A percentile compares a stretch with the other conserved stretches of the same genome.
phyloP scores from a whole-genome alignment of 2,329 filamentous ascomycete genomes.

The Albifimbria verrucaria region DNA sequence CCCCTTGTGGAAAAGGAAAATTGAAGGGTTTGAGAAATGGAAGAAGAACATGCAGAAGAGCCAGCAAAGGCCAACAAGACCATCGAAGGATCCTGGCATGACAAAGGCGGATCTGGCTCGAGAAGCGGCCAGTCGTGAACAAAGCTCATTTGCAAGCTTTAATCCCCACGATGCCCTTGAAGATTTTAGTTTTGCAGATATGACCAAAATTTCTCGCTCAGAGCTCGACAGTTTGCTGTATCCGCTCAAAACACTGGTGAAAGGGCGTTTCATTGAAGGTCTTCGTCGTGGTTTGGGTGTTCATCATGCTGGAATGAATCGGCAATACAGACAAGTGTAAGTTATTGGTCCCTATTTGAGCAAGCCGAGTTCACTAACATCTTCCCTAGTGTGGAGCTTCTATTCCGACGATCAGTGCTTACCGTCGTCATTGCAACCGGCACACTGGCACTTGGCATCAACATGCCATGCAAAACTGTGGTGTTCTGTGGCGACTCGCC shows the following conservation, averaged over 20 bases:
- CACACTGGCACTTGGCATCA: slow-evolving; percentile 74
- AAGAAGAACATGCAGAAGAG: slow-evolving; percentile 44
- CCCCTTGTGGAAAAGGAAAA: slow-evolving; percentile 56
- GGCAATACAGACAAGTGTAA: slow-evolving; percentile 66
- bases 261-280: slow-evolving; percentile 53
- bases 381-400: slow-evolving; percentile 58
- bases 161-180: slow-evolving; percentile 62
- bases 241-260: slow-evolving; percentile 44
- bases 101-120: slow-evolving; percentile 55
- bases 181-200: slow-evolving; percentile 64
- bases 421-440: slow-evolving; percentile 72
- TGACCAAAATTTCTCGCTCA: slow-evolving; percentile 51
- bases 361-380: background rate
- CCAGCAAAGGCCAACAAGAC: slow-evolving; percentile 26
- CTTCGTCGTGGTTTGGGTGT: slow-evolving; percentile 69
- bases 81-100: slow-evolving; percentile 25
- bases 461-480: slow-evolving; percentile 81
- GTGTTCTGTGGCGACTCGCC: slow-evolving; percentile 73
- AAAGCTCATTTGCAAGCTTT: slow-evolving; percentile 60
- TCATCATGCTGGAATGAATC: slow-evolving; percentile 78
- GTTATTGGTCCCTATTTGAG: too few species aligned
- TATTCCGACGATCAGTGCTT: slow-evolving; percentile 71
- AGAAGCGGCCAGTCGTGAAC: slow-evolving; percentile 53
- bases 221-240: slow-evolving; percentile 56
- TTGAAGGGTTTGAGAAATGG: slow-evolving; percentile 56